Base-by-base conservation (phyloP, 305 asterid species). In the Rubia tinctorum region DNA sequence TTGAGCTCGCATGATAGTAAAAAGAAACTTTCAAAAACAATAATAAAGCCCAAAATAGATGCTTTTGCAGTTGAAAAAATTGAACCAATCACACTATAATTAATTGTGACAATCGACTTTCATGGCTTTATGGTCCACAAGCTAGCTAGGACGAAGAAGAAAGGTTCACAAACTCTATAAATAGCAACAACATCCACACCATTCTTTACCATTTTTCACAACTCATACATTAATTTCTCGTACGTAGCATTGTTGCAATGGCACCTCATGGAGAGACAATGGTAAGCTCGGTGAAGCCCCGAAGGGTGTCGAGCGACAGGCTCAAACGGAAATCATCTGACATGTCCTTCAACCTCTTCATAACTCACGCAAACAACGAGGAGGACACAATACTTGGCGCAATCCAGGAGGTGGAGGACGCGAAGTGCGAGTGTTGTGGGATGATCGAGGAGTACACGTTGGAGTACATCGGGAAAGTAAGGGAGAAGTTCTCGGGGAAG, bases 361-460 rank as follows among this genome's bases (percentile, higher is more conserved):
- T 30, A 76, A 75, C 37, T 43, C 84, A 82, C 72, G 73, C 70
- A 0, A 7, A 3, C 2, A 18, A 66, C n/a, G 51, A 66, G 6
- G 55, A 42, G 0, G 63, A 66, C 6, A 25, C 37, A 2, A 39
- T 66, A 2, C 78, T 83, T 5, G 72, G 76, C 0, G 74, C 83
- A 0, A 81, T 85, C 22, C 76, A 77, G 0, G 87, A 81, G 69
- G 84, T 83, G n/a, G 87, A 83, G 61, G 82, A 77, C 6, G 86
- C 82, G 0, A 83, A 75, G 68, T 85, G 89, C 43, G 87, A 85
- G 64, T 83, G 87, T 12, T 85, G 89, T 63, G 87, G 89, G 7
- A 83, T 83, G 84, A 67, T 71, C 1, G 89, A 85, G 43, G 89
- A 83, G 30, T 85, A 83, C 81, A 85, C 89, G 2, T 71, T 66